phyloP scores from a whole-genome alignment of 169 alveolate genomes.

The Eimeria praecox region DNA sequence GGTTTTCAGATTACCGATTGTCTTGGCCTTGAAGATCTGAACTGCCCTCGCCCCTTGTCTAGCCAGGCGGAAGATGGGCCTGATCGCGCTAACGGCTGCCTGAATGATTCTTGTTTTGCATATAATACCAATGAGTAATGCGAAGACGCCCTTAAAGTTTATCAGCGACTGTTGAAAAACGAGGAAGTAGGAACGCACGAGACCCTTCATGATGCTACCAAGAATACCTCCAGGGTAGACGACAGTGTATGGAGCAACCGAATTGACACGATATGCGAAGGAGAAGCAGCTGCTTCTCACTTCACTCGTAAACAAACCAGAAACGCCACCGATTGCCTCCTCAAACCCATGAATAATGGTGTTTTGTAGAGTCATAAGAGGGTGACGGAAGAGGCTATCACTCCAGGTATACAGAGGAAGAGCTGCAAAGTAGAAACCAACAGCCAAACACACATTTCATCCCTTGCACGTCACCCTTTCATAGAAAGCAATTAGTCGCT shows the following conservation, averaged over 20 bases:
- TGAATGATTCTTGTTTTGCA: conserved; percentile 62
- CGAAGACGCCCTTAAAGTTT: conserved; percentile 66
- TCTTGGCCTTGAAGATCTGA: conserved; percentile 11
- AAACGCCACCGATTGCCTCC: conserved; percentile 36
- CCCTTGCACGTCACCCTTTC: not conserved
- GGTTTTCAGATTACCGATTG: not conserved
- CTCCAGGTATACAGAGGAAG: conserved; percentile 60
- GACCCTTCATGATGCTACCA: conserved; percentile 65
- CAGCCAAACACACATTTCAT: not conserved
- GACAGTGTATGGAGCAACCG: conserved; percentile 37
- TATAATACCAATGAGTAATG: conserved; percentile 59
- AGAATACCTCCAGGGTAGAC: conserved; percentile 78
- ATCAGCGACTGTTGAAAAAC: conserved; percentile 65
- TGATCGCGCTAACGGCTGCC: conserved; percentile 19
- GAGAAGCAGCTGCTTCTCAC: conserved; percentile 73
- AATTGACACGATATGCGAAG: conserved; percentile 47
- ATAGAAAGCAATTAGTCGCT: not conserved
- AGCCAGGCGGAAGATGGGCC: conserved; percentile 39
- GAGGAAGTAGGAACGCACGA: conserved; percentile 68
- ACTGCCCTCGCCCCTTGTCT: conserved; percentile 32
- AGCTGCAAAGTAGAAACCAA: conserved; percentile 52
- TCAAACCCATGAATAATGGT: conserved; percentile 59
- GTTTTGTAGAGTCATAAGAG: conserved; percentile 34
- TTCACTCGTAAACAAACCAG: conserved; percentile 38
- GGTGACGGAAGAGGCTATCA: conserved; percentile 12